Evolutionary conservation across 2,329 filamentous ascomycete genomes (phyloP).

Genomic region (Colletotrichum phormii): DNA sequence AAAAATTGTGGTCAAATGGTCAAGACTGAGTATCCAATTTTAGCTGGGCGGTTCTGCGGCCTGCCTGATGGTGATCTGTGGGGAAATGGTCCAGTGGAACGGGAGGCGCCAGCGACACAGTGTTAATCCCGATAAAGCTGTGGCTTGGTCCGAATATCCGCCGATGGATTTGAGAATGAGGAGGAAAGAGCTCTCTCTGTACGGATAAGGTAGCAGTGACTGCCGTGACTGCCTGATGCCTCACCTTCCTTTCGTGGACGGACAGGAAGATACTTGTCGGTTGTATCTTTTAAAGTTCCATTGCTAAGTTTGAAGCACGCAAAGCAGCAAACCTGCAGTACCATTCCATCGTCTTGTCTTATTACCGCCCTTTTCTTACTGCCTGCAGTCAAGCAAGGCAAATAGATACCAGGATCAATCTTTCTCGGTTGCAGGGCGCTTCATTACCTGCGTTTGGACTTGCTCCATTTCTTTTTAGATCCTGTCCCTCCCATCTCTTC

Average conservation of each 20-base stretch:
- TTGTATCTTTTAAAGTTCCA: neutral
- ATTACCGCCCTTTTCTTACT: neutral
- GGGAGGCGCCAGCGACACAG: neutral
- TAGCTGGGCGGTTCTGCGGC: neutral
- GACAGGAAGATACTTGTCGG: neutral
- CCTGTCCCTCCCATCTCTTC: neutral
- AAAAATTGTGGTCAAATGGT: neutral
- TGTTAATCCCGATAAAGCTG: neutral
- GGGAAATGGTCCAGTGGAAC: neutral
- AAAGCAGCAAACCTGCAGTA: slow-evolving; percentile 13
- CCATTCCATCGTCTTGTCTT: neutral
- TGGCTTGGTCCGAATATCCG: slow-evolving; percentile 21
- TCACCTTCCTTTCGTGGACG: neutral
- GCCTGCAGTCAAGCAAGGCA: neutral
- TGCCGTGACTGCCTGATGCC: neutral
- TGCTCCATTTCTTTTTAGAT: slow-evolving; percentile 16
- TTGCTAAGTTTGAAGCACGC: slow-evolving; percentile 27
- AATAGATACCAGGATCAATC: neutral
- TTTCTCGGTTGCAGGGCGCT: neutral
- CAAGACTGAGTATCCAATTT: slow-evolving; percentile 4
- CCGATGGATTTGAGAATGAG: neutral
- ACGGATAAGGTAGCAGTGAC: no score
- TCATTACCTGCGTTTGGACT: neutral
- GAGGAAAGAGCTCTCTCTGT: neutral
- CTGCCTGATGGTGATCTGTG: neutral